Evolutionary conservation across 805 yeast species (phyloP), one percentile per base, ranked within the genome.

Genomic region (Yamadazyma takamatsuzukensis): DNA sequence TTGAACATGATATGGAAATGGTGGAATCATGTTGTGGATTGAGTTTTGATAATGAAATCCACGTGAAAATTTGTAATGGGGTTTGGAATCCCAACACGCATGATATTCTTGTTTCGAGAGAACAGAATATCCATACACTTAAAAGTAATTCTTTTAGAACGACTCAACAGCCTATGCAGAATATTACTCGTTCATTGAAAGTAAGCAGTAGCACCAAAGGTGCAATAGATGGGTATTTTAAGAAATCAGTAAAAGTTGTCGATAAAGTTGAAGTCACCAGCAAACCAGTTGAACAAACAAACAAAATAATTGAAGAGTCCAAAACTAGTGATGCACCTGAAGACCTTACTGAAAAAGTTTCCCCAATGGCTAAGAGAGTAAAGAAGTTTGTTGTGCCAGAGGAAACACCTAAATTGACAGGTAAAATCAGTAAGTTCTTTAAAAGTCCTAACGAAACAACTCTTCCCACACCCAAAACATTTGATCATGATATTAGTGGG

Each of bases 51-150:
- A 4, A 29, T 29, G 69, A 66, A 1, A 43, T 74, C 7, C 89
- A 84, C 45, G 41, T 41, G 1, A 56, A 59, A 25, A 68, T 88
- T 14, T 84, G 95, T 7, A 43, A 41, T 12, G 97, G 94, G 1
- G 70, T 67, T 6, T 44, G 83, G 7, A 76, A 81, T 52, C 96
- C 97, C 1, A 65, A 72, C 33, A 65, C 76, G 1, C 76, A 74
- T 40, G 49, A 56, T 27, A 53, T 56, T 1, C 56, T 80, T 19
- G 38, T 64, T 0, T 60, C 80, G 2, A 59, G 82, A 43, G 82
- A 76, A 37, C 61, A 54, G 29, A 50, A 51, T 29, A 40, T 68
- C 27, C 27, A 27, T 9, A 21, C 23, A 22, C 35, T 52, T 28
- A 49, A 47, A 37, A 48, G 55, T 27, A 28, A 30, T 4, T 49